Evolutionary conservation across 495 filamentous ascomycete genomes (phyloP), one percentile per base, ranked within the genome.

Genomic region (Aspergillus haitiensis): DNA sequence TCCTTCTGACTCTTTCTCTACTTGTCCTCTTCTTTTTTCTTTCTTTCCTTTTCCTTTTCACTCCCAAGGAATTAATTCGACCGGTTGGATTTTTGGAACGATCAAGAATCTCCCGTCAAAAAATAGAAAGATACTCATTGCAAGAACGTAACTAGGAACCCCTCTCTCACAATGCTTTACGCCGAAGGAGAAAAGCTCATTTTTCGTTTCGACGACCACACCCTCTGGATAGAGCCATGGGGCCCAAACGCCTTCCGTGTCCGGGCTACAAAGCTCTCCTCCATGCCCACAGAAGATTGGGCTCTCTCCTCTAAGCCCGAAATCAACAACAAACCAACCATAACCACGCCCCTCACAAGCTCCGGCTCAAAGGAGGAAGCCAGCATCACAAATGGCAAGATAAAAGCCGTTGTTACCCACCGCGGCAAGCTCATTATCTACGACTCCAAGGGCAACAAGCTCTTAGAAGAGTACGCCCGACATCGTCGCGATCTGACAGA

Each of bases 401-500:
- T 84, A 61, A 76, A 67, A 62, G 81, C 81, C 2, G 69, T 65
- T 15, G 69, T 84, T 32, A 78, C 77, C 8, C 58, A 59, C 3
- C 65, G 71, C 32, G 82, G 81, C 11, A 84, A 82, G 63, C 51
- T 84, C 13, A 82, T 71, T n/a, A 72, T 85, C 55, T 72, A 67
- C 66, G 72, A 84, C 61, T 65, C 70, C 9, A 63, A 67, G 7
- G 78, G 75, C 10, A 74, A 66, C 15, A 74, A 70, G 46, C 62
- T 80, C 8, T 72, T 86, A 0, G 83, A 86, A 67, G 83, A 86
- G 62, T 86, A 82, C 58, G 72, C 76, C 33, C 76, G 82, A n/a
- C 73, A 80, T 55, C 75, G 83, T 12, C 65, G 60, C 18, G 81
- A 83, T 57, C 73, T 77, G 0, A 64, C 57, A 6, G 81, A 84